A percentile compares a stretch with the other conserved stretches of the same genome.
Evolutionary conservation across 768 basidiomycete genomes (phyloP).

Genomic region (Phylloporus arenicola): DNA sequence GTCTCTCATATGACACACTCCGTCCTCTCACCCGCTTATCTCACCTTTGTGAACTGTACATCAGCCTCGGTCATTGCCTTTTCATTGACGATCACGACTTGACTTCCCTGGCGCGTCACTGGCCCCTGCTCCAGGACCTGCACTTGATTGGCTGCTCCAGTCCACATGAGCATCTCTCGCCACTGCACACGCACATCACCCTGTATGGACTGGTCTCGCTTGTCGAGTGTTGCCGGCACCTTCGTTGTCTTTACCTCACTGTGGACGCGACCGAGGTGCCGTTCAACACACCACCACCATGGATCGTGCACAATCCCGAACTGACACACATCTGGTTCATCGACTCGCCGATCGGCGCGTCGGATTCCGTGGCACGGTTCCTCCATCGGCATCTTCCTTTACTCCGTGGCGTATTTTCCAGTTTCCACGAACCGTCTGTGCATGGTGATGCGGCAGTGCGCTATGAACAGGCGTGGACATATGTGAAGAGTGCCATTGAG

Average conservation of each 20-base stretch:
- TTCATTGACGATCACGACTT: neutral
- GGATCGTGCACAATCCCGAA: too few species aligned
- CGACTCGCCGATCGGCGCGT: too few species aligned
- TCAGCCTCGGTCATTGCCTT: neutral
- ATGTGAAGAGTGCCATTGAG: too few species aligned
- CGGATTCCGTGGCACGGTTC: too few species aligned
- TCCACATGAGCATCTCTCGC: neutral
- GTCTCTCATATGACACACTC: neutral
- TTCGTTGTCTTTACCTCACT: neutral
- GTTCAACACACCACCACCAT: too few species aligned
- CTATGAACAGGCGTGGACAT: too few species aligned
- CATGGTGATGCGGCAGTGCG: too few species aligned
- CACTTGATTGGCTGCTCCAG: neutral
- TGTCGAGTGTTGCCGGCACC: neutral
- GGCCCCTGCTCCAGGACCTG: neutral
- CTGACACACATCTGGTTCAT: too few species aligned
- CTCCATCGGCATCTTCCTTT: too few species aligned
- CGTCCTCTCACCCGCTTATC: neutral
- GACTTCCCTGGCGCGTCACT: neutral
- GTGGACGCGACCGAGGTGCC: too few species aligned
- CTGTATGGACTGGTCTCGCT: neutral
- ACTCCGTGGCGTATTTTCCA: too few species aligned
- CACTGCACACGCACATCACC: neutral
- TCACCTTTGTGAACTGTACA: neutral
- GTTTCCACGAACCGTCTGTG: too few species aligned